These are phyloP conservation scores for Anastatica hierochuntica DNA, from an alignment of 345 rosid species.

Conservation along the genomic window DNA sequence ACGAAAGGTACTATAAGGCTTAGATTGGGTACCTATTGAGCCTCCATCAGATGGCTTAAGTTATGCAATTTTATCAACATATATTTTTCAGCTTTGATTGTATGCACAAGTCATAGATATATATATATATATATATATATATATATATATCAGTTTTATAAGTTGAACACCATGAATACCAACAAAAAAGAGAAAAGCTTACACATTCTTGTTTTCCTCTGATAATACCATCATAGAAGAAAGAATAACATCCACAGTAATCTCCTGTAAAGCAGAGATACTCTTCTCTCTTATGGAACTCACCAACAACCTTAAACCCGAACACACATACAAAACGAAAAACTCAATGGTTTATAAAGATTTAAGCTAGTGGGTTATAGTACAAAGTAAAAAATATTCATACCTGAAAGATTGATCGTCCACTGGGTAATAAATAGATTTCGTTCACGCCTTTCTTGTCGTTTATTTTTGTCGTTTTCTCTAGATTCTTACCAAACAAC, in stretches of 20 bases:
- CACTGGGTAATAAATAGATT: constrained; percentile 63
- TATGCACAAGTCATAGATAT: no score
- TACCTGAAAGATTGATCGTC: constrained; percentile 78
- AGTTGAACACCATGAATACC: no score
- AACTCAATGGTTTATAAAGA: background rate
- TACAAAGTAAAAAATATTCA: background rate
- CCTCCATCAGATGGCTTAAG: no score
- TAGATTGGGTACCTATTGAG: no score
- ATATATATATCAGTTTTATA: no score
- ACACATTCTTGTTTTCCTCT: constrained; percentile 83
- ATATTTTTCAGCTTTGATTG: no score
- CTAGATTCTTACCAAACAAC: constrained; percentile 85
- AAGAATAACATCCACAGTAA: constrained; percentile 79
- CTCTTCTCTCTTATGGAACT: constrained; percentile 78
- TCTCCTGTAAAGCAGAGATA: constrained; percentile 67
- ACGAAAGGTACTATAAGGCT: no score
- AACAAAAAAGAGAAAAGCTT: constrained; percentile 22
- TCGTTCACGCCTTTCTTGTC: constrained; percentile 71
- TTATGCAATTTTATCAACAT: no score
- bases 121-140: no score
- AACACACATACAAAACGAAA: background rate
- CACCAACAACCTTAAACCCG: constrained; percentile 73
- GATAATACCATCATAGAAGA: constrained; percentile 77
- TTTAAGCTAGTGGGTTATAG: no score
- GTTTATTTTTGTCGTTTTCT: constrained; percentile 63